Conservation (phyloP, 768 basidiomycete genomes). For the Tricholoma matsutake region DNA sequence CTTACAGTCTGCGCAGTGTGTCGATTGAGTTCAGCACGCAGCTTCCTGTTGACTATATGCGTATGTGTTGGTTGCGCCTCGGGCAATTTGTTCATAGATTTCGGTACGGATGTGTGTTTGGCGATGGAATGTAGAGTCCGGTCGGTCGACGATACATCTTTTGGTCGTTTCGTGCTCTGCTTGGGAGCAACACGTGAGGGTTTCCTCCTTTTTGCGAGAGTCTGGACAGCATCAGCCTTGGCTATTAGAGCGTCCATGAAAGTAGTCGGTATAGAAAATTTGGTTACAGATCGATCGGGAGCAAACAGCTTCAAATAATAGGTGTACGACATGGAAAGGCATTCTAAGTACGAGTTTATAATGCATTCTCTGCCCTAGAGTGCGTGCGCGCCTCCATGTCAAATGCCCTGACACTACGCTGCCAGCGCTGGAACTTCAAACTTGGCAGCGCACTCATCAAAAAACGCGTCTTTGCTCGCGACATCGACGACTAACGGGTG, state of each 20-base stretch:
- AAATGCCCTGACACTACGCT: slow-evolving; percentile 10
- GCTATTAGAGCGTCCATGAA: slow-evolving; percentile 73
- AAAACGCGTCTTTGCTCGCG: slow-evolving; percentile 54
- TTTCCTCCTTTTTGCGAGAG: slow-evolving; percentile 46
- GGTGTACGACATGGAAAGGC: background rate
- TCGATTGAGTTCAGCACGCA: slow-evolving; percentile 64
- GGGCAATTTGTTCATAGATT: slow-evolving; percentile 56
- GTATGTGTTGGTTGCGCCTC: slow-evolving; percentile 47
- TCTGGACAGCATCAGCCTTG: slow-evolving; percentile 57
- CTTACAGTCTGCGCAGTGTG: slow-evolving; percentile 62
- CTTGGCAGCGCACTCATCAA: slow-evolving; percentile 59
- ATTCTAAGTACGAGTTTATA: too few species aligned
- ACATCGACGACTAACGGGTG: slow-evolving; percentile 72
- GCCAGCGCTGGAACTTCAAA: slow-evolving; percentile 59
- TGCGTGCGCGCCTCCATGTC: too few species aligned
- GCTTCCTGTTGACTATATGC: slow-evolving; percentile 72
- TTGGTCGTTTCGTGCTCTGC: slow-evolving; percentile 20
- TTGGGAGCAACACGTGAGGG: slow-evolving; percentile 11
- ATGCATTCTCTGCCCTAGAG: too few species aligned
- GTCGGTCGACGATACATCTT: slow-evolving; percentile 36
- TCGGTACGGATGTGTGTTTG: slow-evolving; percentile 59
- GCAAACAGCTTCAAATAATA: background rate
- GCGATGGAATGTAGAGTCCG: slow-evolving; percentile 56
- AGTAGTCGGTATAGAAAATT: background rate
- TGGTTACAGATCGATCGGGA: too few species aligned